A percentile compares a stretch with the other conserved stretches of the same genome.
These are phyloP conservation scores for Phytopythium cucurbitacearum DNA, from an alignment of 352 stramenopile species.

Conservation along the genomic window DNA sequence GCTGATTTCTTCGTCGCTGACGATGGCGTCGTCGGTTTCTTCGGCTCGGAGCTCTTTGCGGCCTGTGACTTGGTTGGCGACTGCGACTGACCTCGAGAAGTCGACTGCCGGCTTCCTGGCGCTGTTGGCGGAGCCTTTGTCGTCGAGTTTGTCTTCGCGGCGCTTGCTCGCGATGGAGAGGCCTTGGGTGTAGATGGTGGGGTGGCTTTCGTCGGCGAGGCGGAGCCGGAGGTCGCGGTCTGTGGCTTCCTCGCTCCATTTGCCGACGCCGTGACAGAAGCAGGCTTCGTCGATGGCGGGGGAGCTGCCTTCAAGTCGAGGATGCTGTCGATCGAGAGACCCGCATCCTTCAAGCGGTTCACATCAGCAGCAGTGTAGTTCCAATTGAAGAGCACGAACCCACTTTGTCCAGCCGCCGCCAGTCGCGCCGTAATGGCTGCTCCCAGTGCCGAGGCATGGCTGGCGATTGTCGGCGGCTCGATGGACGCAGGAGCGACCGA, in stretches of 20 bases:
- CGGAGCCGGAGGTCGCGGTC: too few relatives aligned
- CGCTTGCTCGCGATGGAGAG: neutral
- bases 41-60: slow-evolving; percentile 1
- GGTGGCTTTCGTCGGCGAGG: neutral
- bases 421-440: slow-evolving; percentile 12
- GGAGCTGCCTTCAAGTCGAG: slow-evolving; percentile 37
- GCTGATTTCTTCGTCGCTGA: slow-evolving; percentile 2
- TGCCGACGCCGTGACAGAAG: slow-evolving; percentile 1
- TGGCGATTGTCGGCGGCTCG: slow-evolving; percentile 12
- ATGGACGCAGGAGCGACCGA: too few relatives aligned
- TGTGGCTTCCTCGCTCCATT: neutral
- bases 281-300: neutral
- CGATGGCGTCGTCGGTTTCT: neutral
- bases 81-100: neutral
- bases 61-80: slow-evolving; percentile 2
- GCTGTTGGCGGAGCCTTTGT: neutral
- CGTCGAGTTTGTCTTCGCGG: slow-evolving; percentile 8
- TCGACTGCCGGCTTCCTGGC: neutral
- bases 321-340: slow-evolving; percentile 48
- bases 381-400: slow-evolving; percentile 57
- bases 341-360: slow-evolving; percentile 38
- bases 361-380: slow-evolving; percentile 37
- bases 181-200: neutral
- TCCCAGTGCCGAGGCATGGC: slow-evolving; percentile 13
- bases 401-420: slow-evolving; percentile 15